Evolutionary conservation across 495 filamentous ascomycete species (phyloP), one percentile per base, ranked within the genome.

Genomic region (Barbatosphaeria neglecta): DNA sequence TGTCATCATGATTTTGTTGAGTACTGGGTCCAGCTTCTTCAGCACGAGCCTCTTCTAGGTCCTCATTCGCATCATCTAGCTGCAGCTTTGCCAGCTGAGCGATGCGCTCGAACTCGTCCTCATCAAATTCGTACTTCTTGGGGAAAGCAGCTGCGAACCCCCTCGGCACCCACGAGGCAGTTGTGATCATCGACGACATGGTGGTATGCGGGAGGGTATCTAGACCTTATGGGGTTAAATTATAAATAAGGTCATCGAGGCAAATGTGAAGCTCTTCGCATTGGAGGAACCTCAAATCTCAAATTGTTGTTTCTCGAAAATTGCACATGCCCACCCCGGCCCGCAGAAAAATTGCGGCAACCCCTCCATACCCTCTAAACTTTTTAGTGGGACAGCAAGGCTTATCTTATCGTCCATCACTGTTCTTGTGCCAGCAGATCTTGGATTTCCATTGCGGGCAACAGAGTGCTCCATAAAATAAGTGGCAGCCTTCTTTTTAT

Each of bases 121-220:
- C 92, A 60, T 95, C 82, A 53, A 97, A 87, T 25, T 84, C 81
- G 62, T 92, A 92, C 66, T 87, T 92, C 4, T 75, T 81, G 1
- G 92, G 92, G 55, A 95, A 94, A 49, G 84, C 82, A 42, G 92
- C 90, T 25, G 93, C 87, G 65, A 89, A 87, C 37, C 93, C 93
- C 16, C 90, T 84, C 48, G 87, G 88, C 55, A 97, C 90, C 92
- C 92, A 99, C 4, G 83, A 64, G 1, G 89, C 86, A 28, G 87
- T 85, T 18, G 93, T 97, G 47, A 99, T 94, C 90, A 96, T 97
- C 25, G 73, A 75, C 51, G 69, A 65, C 46, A 54, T 65, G 37
- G 42, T 20, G 39, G 24, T 10, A 46, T 31, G 45, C 28, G 25
- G 38, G 23, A 15, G 23, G 18, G 43, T 35, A 38, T 44, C 16